phyloP scores from a whole-genome alignment of 2,329 filamentous ascomycete genomes.

The Colletotrichum tropicale region DNA sequence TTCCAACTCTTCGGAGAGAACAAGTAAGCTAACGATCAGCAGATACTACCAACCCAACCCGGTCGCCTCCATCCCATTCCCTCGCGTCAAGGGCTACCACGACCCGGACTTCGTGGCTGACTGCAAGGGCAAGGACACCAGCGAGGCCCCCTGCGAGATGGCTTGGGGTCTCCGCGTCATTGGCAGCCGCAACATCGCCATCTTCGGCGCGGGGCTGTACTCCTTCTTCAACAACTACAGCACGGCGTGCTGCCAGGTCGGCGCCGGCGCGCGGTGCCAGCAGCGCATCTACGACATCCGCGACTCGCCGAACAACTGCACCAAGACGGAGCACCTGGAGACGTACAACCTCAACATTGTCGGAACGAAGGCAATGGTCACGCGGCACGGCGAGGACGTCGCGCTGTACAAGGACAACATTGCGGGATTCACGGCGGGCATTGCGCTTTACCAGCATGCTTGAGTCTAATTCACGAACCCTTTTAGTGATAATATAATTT shows the following conservation, averaged over 20 bases:
- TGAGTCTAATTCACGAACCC: neutral
- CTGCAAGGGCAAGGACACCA: conserved; percentile 34
- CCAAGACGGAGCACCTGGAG: conserved; percentile 30
- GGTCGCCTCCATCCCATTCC: conserved; percentile 61
- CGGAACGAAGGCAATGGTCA: conserved; percentile 44
- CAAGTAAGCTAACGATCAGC: neutral
- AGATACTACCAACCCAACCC: conserved; percentile 72
- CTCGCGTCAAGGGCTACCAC: conserved; percentile 40
- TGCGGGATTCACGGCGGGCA: conserved; percentile 41
- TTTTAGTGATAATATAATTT: neutral
- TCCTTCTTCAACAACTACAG: conserved; percentile 71
- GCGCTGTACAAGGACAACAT: conserved; percentile 41
- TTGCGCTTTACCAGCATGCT: conserved; percentile 34
- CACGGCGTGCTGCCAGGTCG: conserved; percentile 47
- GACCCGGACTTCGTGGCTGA: conserved; percentile 58
- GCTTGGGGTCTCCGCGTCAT: conserved; percentile 71
- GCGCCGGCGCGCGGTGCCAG: conserved; percentile 49
- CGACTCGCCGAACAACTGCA: conserved; percentile 20
- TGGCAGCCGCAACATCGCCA: conserved; percentile 56
- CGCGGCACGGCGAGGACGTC: conserved; percentile 35
- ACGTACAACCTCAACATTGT: conserved; percentile 52
- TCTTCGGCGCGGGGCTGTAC: conserved; percentile 71
- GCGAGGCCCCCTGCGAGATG: conserved; percentile 50
- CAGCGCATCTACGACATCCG: conserved; percentile 41
- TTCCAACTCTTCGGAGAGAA: accelerated